Evolutionary conservation across 257 asterid species (phyloP).

Genomic region (Eucommia ulmoides): DNA sequence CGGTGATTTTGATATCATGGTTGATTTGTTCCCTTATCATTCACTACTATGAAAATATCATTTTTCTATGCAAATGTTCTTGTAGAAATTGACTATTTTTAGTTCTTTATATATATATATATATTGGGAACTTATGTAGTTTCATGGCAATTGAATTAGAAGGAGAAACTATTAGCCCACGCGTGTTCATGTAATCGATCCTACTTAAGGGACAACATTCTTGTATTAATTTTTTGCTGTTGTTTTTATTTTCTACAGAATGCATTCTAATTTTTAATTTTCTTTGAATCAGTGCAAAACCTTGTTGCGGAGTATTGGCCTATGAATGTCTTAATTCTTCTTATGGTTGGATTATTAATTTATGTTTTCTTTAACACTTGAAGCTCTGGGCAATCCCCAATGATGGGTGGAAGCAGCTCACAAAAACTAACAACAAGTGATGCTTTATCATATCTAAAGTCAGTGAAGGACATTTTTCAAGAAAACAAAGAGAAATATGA

Average conservation of each 20-base stretch:
- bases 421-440: slow-evolving; percentile 62
- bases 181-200: no score
- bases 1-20: no score
- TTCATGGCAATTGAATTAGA: no score
- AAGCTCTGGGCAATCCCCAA: slow-evolving; percentile 58
- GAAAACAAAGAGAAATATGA: slow-evolving; percentile 66
- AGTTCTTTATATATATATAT: no score
- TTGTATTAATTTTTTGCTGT: neutral
- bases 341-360: slow-evolving; percentile 5
- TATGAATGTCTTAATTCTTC: neutral
- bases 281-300: neutral
- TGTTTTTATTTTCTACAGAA: neutral
- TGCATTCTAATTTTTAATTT: neutral
- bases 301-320: neutral
- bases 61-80: no score
- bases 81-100: no score
- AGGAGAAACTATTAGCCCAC: no score
- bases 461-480: slow-evolving; percentile 63
- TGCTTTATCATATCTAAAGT: slow-evolving; percentile 71
- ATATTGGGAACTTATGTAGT: no score
- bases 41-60: no score
- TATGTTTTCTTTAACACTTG: slow-evolving; percentile 16
- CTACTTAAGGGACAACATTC: neutral
- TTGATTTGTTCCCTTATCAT: no score
- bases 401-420: slow-evolving; percentile 57